Conservation (phyloP, 2,329 filamentous ascomycete genomes). For the Albifimbria verrucaria region DNA sequence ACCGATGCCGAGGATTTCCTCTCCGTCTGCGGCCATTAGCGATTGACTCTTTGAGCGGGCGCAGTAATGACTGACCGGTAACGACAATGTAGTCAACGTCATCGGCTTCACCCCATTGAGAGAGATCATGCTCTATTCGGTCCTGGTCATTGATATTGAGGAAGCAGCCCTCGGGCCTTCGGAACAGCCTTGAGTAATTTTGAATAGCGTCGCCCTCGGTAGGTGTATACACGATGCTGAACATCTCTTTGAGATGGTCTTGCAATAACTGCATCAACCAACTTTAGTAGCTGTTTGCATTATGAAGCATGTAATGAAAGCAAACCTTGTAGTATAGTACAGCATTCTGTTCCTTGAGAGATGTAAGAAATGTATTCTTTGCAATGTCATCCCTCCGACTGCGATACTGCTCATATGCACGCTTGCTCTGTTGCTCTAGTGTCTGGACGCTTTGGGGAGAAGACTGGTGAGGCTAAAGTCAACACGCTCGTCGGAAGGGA, state of each 20-base stretch:
- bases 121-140: constrained; percentile 61
- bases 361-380: constrained; percentile 87
- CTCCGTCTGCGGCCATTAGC: constrained; percentile 39
- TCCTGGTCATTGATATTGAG: constrained; percentile 69
- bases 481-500: constrained; percentile 64
- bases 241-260: constrained; percentile 82
- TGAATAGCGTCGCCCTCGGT: constrained; percentile 87
- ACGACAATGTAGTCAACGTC: constrained; percentile 89
- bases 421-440: constrained; percentile 69
- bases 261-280: constrained; percentile 57
- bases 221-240: constrained; percentile 85
- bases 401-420: constrained; percentile 78
- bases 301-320: neutral
- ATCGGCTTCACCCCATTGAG: constrained; percentile 65
- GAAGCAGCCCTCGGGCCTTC: constrained; percentile 77
- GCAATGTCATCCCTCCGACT: constrained; percentile 61
- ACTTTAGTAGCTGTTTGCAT: neutral
- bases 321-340: constrained; percentile 72
- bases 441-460: constrained; percentile 67
- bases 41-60: neutral
- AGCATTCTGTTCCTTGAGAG: constrained; percentile 80
- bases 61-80: constrained; percentile 67
- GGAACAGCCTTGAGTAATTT: constrained; percentile 76
- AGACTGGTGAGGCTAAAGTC: constrained; percentile 70
- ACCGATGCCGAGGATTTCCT: constrained; percentile 81